Evolutionary conservation across 345 rosid genomes (phyloP).

Genomic region (Toxicodendron radicans): DNA sequence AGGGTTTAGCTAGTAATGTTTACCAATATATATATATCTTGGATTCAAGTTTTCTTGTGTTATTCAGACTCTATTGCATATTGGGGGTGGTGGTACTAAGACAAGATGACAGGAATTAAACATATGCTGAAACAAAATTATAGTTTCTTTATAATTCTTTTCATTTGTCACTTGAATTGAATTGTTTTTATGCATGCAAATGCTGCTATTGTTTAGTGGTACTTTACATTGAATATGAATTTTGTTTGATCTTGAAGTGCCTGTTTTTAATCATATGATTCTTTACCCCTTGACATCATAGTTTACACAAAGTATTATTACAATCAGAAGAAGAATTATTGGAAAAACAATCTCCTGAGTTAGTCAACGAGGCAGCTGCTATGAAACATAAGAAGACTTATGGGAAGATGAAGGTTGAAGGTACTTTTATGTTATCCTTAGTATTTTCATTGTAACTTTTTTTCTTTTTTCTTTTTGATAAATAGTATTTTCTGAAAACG

Average conservation of each 20-base stretch:
- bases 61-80: constrained; percentile 6
- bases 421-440: constrained; percentile 32
- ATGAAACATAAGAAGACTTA: constrained; percentile 66
- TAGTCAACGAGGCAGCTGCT: constrained; percentile 60
- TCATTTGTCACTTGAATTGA: background rate
- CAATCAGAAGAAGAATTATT: constrained; percentile 91
- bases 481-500: constrained; percentile 14
- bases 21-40: background rate
- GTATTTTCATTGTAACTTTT: constrained; percentile 4
- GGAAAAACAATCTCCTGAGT: constrained; percentile 58
- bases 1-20: background rate
- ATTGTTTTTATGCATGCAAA: background rate
- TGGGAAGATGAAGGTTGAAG: constrained; percentile 92
- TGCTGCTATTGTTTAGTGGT: background rate
- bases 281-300: constrained; percentile 15
- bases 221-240: background rate
- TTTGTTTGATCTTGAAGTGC: background rate
- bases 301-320: constrained; percentile 66
- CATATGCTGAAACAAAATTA: background rate
- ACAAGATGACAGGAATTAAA: background rate
- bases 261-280: constrained; percentile 4
- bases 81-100: background rate
- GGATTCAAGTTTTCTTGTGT: no score
- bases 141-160: background rate
- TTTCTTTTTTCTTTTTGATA: constrained; percentile 2